Conservation (phyloP, 1,284 basidiomycete species). For the Fomitopsis palustris region DNA sequence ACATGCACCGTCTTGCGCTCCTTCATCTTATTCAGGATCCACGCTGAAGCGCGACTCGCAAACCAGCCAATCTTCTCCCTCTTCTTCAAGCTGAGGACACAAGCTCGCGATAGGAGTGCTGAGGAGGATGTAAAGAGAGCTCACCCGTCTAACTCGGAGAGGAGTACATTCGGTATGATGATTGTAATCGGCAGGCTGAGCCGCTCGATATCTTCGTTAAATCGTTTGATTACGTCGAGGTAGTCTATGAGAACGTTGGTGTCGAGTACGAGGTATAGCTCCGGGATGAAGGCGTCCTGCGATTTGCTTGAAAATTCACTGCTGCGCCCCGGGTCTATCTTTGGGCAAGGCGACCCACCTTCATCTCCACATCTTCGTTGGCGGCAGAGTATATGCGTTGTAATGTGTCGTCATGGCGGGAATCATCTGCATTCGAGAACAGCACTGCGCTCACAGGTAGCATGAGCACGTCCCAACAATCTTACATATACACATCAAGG, state of each 20-base stretch:
- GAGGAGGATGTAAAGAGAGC: conserved; percentile 18
- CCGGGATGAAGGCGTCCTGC: conserved; percentile 18
- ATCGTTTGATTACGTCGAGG: conserved; percentile 57
- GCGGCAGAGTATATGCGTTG: conserved; percentile 48
- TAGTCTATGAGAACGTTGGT: conserved; percentile 71
- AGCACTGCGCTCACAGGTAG: background rate
- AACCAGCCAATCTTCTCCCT: conserved; percentile 55
- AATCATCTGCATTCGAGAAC: background rate
- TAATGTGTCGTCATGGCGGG: conserved; percentile 36
- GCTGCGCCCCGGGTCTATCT: background rate
- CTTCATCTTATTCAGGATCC: conserved; percentile 64
- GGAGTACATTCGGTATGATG: conserved; percentile 66
- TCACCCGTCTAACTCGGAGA: conserved; percentile 71
- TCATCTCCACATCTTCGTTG: conserved; percentile 69
- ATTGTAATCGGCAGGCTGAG: conserved; percentile 48
- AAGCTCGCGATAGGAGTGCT: background rate
- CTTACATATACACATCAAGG: background rate
- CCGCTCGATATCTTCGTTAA: conserved; percentile 57
- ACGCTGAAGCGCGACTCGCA: conserved; percentile 65
- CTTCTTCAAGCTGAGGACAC: conserved; percentile 55
- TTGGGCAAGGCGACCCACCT: conserved; percentile 25
- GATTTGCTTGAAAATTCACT: background rate
- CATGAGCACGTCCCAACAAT: too few species aligned
- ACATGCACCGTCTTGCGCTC: conserved; percentile 56
- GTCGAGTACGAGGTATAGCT: conserved; percentile 56